These are phyloP conservation scores for Citrus medica DNA, from an alignment of 345 rosid genomes.

Conservation along the genomic window DNA sequence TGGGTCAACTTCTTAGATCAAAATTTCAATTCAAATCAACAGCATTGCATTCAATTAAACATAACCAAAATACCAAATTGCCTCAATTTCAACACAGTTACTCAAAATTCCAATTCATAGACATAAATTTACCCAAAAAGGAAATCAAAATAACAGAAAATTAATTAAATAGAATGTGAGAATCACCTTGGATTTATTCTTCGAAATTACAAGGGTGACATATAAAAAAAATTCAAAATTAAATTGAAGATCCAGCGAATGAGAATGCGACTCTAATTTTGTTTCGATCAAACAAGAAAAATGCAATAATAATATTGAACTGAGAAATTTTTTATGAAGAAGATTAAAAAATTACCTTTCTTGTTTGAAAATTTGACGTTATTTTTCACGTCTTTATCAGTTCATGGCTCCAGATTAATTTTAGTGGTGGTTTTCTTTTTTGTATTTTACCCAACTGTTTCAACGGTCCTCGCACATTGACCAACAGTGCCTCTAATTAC, in stretches of 20 bases:
- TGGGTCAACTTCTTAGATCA: neutral
- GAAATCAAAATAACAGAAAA: neutral
- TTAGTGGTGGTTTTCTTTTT: neutral
- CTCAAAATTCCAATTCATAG: neutral
- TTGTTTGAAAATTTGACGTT: neutral
- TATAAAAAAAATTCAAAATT: neutral
- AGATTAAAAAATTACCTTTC: neutral
- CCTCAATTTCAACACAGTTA: neutral
- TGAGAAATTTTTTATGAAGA: neutral
- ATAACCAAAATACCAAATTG: neutral
- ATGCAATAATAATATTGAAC: neutral
- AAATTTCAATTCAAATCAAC: neutral
- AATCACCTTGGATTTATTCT: slow-evolving; percentile 8
- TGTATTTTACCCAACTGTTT: neutral
- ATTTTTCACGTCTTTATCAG: neutral
- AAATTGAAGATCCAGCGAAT: neutral
- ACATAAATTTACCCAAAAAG: neutral
- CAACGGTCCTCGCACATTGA: neutral
- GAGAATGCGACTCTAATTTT: neutral
- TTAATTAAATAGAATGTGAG: neutral
- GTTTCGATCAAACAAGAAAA: neutral
- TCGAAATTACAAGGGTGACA: neutral
- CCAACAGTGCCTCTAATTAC: neutral
- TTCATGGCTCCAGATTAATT: neutral
- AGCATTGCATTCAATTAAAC: neutral